Percentiles rank a stretch among this genome's conserved stretches.
phyloP scores from a whole-genome alignment of 768 basidiomycete genomes.

The Pisolithus albus region DNA sequence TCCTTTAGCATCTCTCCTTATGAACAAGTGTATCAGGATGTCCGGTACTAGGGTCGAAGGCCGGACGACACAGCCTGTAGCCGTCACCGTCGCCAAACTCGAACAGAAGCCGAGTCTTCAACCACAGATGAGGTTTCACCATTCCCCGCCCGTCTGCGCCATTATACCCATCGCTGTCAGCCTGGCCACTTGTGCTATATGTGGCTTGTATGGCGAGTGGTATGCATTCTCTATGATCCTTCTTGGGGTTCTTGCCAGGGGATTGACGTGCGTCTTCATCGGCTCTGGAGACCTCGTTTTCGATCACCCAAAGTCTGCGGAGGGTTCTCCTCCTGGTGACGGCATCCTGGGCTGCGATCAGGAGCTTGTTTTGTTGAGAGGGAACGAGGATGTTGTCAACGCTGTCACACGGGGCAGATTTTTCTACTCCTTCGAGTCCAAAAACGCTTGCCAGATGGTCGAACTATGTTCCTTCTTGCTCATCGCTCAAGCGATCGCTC shows the following conservation, averaged over 20 bases:
- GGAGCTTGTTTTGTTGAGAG: too few relatives aligned
- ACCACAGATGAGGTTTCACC: conserved; percentile 3
- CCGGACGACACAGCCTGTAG: conserved; percentile 5
- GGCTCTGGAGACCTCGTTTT: conserved; percentile 15
- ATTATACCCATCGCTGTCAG: neutral
- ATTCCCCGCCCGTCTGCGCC: conserved; percentile 5
- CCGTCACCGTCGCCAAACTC: conserved; percentile 13
- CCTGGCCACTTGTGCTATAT: conserved; percentile 7
- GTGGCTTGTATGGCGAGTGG: conserved; percentile 5
- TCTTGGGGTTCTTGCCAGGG: conserved; percentile 23
- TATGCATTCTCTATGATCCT: too few relatives aligned
- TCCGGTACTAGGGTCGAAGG: neutral
- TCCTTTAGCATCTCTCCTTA: conserved; percentile 15
- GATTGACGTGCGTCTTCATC: conserved; percentile 19
- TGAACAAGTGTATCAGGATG: conserved; percentile 4
- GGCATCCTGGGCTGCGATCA: too few relatives aligned
- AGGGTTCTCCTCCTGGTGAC: too few relatives aligned
- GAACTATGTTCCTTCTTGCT: too few relatives aligned
- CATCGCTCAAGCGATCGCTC: too few relatives aligned
- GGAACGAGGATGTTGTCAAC: neutral
- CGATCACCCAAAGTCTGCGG: neutral
- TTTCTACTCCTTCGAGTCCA: neutral
- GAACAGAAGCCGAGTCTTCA: neutral
- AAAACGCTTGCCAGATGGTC: neutral
- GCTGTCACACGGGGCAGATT: neutral